Conservation (phyloP, 345 rosid species). For the Populus deltoides region DNA sequence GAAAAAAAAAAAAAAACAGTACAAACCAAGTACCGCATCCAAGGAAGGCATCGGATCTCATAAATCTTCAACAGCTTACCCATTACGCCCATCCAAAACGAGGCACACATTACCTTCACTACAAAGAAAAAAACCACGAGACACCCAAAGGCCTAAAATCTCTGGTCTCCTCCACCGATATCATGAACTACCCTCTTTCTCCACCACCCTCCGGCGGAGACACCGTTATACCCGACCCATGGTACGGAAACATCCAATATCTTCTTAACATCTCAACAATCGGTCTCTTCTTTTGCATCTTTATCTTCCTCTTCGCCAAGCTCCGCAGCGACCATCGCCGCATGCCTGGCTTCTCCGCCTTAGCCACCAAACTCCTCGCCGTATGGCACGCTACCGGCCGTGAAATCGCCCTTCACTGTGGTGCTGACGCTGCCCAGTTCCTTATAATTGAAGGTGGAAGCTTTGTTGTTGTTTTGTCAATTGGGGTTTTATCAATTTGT, state of each 20-base stretch:
- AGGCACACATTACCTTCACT: background rate
- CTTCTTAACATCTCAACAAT: slow-evolving; percentile 79
- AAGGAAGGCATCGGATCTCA: too few relatives aligned
- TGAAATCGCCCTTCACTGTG: slow-evolving; percentile 89
- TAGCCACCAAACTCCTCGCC: slow-evolving; percentile 76
- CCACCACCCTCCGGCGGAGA: slow-evolving; percentile 34
- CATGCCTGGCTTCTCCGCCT: slow-evolving; percentile 75
- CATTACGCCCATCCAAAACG: too few relatives aligned
- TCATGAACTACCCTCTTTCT: background rate
- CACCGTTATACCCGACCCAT: slow-evolving; percentile 49
- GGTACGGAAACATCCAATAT: slow-evolving; percentile 94
- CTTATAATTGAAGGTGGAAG: slow-evolving; percentile 91
- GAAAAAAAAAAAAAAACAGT: too few relatives aligned
- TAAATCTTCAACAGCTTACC: too few relatives aligned
- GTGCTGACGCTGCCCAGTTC: slow-evolving; percentile 94
- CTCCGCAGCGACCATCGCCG: slow-evolving; percentile 92
- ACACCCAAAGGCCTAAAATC: background rate
- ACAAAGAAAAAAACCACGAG: background rate
- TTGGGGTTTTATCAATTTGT: slow-evolving; percentile 54
- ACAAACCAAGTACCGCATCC: too few relatives aligned
- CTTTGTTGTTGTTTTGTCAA: slow-evolving; percentile 51
- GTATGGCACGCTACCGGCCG: slow-evolving; percentile 91
- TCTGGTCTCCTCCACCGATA: background rate
- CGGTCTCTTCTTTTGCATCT: slow-evolving; percentile 77
- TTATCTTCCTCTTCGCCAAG: slow-evolving; percentile 86